Conservation (phyloP, 2,329 filamentous ascomycete genomes). For the Alternaria dauci region DNA sequence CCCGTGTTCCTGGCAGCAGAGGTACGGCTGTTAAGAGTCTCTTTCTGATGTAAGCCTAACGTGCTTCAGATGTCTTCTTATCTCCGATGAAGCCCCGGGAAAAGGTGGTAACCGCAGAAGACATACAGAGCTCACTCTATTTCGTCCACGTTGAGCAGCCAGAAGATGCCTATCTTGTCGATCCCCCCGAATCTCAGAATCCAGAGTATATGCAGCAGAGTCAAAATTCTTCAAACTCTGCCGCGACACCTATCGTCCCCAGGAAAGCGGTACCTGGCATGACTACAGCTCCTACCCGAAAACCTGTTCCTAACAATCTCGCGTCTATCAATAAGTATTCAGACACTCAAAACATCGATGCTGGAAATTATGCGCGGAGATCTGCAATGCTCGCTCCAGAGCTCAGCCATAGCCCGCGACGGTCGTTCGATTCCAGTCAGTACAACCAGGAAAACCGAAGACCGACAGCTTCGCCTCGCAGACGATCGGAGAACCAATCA, state of each 20-base stretch:
- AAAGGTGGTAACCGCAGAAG: conserved; percentile 87
- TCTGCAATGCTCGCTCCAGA: conserved; percentile 27
- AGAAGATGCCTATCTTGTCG: conserved; percentile 56
- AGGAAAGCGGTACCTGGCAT: conserved; percentile 40
- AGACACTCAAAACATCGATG: conserved; percentile 40
- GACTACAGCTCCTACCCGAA: conserved; percentile 30
- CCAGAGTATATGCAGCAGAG: conserved; percentile 20
- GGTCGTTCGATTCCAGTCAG: conserved; percentile 35
- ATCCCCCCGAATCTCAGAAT: conserved; percentile 23
- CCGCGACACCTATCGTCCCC: conserved; percentile 32
- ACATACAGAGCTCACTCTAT: conserved; percentile 87
- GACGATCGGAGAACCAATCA: conserved; percentile 27
- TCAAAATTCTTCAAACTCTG: conserved; percentile 15
- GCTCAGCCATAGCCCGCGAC: conserved; percentile 27
- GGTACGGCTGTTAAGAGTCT: conserved; percentile 62
- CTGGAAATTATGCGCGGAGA: conserved; percentile 29
- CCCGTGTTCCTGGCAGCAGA: conserved; percentile 88
- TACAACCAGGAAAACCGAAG: conserved; percentile 32
- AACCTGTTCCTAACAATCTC: conserved; percentile 41
- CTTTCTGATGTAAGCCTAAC: conserved; percentile 24
- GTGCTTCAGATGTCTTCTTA: conserved; percentile 79
- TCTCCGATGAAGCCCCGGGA: conserved; percentile 87
- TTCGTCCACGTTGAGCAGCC: conserved; percentile 82
- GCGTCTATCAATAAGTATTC: conserved; percentile 36
- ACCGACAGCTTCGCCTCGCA: conserved; percentile 31